Base-by-base conservation (phyloP, 768 basidiomycete species). In the Hygrocybe punicea region DNA sequence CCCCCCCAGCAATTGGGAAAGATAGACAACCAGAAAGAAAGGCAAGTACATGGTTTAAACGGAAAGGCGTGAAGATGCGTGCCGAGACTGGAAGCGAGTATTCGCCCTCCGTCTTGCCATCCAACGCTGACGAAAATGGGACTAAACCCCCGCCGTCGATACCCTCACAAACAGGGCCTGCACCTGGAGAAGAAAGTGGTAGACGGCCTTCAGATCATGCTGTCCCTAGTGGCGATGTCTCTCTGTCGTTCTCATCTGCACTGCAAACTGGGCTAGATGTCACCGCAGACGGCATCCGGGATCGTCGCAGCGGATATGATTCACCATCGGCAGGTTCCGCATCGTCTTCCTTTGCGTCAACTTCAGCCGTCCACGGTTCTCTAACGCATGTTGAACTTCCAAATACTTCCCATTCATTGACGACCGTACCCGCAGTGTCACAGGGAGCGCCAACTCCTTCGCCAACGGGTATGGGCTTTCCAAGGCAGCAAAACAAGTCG, bases 21-120 rank as follows among this genome's bases (percentile, higher is more conserved):
- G 72, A 74, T 67, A 63, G 61, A 39, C 58, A 79, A 62, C 61
- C 75, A 13, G 76, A 74, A 42, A 75, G 74, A 55, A 79, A 78
- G 61, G 60, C 73, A 14, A 73, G 75, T 36, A 60, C 64, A 3
- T 85, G 84, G 83, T 83, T 83, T 61, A 81, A 79, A 65, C 76
- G 81, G 51, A 84, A 79, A 67, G 83, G 79, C 62, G 66, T 81
- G 57, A 71, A 72, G 51, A 36, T 73, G 29, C 66, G 65, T 13
- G 72, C 79, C 21, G 76, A 76, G 55, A 42, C 56, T 39, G 60
- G 61, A 35, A 58, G 46, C 36, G 63, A 60, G 50, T 56, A 37
- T 33, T 58, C 57, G 36, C 36, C 51, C 11, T 39, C 36, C 4
- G 29, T 23, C 5, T 2, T 37, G 36, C 16, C 39, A 17, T 21